Conservation (phyloP, 305 asterid species). For the Fraxinus platypoda region DNA sequence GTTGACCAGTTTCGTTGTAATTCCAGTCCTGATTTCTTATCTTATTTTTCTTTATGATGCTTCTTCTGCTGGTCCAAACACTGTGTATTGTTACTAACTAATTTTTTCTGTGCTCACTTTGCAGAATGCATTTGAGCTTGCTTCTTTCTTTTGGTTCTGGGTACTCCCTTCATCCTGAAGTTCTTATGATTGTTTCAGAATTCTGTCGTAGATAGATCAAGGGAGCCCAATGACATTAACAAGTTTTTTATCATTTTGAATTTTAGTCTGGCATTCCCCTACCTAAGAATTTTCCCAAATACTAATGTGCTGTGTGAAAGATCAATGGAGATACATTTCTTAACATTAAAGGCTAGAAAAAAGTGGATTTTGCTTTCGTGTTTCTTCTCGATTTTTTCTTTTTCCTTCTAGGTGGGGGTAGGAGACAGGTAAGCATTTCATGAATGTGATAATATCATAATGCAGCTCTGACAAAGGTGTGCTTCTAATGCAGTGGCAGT, state of each 20-base stretch:
- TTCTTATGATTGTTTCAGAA: neutral
- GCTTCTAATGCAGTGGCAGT: slow-evolving; percentile 79
- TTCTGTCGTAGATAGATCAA: neutral
- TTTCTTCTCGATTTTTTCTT: neutral
- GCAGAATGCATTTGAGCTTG: slow-evolving; percentile 99
- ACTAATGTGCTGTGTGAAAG: neutral
- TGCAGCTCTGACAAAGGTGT: slow-evolving; percentile 21
- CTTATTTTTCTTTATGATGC: neutral
- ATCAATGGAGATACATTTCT: neutral
- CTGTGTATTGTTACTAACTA: neutral
- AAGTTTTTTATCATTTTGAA: neutral
- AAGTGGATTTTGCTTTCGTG: neutral
- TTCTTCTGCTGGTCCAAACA: neutral
- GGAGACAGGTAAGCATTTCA: neutral
- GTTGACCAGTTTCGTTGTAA: slow-evolving; percentile 32
- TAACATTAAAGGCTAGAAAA: neutral
- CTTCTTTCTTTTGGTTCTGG: slow-evolving; percentile 99
- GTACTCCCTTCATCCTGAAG: slow-evolving; percentile 41
- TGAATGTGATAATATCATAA: neutral
- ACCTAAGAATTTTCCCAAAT: neutral
- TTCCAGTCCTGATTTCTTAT: neutral
- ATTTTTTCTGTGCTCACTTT: slow-evolving; percentile 20
- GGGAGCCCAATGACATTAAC: neutral
- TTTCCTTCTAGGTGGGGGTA: neutral
- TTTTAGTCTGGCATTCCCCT: neutral